These are phyloP conservation scores for Cylindrotheca closterium DNA, from an alignment of 108 stramenopile genomes.

Conservation along the genomic window DNA sequence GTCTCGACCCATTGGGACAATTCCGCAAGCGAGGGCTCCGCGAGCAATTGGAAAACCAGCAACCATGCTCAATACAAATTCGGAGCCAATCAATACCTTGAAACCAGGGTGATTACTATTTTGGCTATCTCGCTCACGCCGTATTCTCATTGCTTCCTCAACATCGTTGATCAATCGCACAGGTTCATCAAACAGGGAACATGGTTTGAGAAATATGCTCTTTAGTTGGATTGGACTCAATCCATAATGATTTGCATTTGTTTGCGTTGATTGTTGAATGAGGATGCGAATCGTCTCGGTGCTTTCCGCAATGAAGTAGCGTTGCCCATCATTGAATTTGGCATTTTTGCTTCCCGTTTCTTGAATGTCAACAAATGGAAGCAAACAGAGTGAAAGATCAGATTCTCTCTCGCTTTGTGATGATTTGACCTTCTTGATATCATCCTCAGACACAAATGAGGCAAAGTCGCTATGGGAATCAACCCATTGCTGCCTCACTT, in stretches of 20 bases:
- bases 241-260: background rate
- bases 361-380: conserved; percentile 33
- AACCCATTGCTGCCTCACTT: conserved; percentile 19
- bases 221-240: conserved; percentile 31
- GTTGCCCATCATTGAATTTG: background rate
- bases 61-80: conserved; percentile 50
- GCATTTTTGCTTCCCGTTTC: conserved; percentile 1
- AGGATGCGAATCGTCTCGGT: conserved; percentile 71
- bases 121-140: background rate
- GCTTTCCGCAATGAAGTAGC: conserved; percentile 70
- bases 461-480: conserved; percentile 22
- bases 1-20: conserved; percentile 46
- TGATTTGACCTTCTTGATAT: background rate
- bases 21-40: conserved; percentile 71
- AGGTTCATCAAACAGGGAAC: conserved; percentile 46
- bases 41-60: conserved; percentile 65
- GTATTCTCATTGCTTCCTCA: background rate
- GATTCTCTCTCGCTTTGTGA: too few relatives aligned
- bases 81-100: conserved; percentile 55
- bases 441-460: conserved; percentile 14
- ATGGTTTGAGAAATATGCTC: conserved; percentile 68
- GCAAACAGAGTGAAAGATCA: background rate
- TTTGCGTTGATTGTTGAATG: conserved; percentile 48
- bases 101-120: conserved; percentile 34
- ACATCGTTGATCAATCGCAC: conserved; percentile 31